A percentile compares a stretch with the other conserved stretches of the same genome.
Conservation (phyloP, 345 rosid genomes). For the Acer negundo region DNA sequence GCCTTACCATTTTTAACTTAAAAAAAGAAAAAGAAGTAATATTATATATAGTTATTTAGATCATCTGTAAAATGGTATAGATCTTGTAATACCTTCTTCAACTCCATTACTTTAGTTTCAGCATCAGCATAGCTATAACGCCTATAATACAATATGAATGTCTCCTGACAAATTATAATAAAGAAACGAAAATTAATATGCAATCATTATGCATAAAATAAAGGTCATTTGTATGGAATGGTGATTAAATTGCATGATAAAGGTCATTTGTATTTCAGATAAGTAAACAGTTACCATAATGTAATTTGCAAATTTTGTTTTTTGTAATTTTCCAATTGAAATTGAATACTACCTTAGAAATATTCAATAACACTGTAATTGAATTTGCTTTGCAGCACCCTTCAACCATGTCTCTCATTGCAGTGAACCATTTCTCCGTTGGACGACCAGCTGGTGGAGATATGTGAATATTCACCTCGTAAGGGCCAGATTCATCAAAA, state of each 20-base stretch:
- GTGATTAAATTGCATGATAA: too few species aligned
- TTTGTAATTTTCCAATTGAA: too few species aligned
- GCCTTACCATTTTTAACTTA: too few species aligned
- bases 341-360: not conserved
- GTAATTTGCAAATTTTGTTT: not conserved
- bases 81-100: not conserved
- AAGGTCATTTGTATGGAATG: not conserved
- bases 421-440: not conserved
- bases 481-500: not conserved
- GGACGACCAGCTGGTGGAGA: not conserved
- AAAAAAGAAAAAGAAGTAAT: too few species aligned
- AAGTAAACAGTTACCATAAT: not conserved
- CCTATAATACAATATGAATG: not conserved
- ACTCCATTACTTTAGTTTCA: not conserved
- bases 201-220: not conserved
- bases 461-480: not conserved
- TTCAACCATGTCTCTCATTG: not conserved
- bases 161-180: not conserved
- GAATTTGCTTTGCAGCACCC: not conserved
- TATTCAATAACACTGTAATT: not conserved
- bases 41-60: too few species aligned
- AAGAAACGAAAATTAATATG: too few species aligned
- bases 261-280: not conserved
- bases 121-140: not conserved
- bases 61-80: too few species aligned